phyloP scores from a whole-genome alignment of 1,139 yeast species.

The Suhomyces ambrosiae region DNA sequence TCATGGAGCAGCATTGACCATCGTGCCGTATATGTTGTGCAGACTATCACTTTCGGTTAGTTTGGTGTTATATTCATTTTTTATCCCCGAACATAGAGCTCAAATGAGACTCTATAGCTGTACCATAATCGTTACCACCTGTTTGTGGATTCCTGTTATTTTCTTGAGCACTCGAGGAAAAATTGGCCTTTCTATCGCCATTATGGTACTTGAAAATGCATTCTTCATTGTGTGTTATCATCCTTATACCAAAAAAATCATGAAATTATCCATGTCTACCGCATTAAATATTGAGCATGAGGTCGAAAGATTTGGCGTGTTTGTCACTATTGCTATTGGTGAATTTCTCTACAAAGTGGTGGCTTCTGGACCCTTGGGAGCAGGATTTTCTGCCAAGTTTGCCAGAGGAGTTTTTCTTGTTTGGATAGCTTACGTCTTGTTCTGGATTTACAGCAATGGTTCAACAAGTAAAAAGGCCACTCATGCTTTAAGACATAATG shows the following conservation, averaged over 20 bases:
- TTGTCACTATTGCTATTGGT: constrained; percentile 67
- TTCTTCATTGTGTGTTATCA: constrained; percentile 40
- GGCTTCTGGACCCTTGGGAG: constrained; percentile 50
- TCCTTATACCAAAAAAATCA: constrained; percentile 46
- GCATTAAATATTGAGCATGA: constrained; percentile 70
- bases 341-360: constrained; percentile 63
- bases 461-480: constrained; percentile 52
- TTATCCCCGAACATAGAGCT: constrained; percentile 53
- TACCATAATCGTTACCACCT: constrained; percentile 33
- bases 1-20: constrained; percentile 43
- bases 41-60: constrained; percentile 41
- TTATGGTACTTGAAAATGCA: constrained; percentile 46
- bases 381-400: constrained; percentile 47
- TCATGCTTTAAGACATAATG: constrained; percentile 58
- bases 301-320: constrained; percentile 60
- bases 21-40: constrained; percentile 52
- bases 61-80: constrained; percentile 49
- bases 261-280: constrained; percentile 52
- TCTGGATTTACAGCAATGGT: constrained; percentile 60
- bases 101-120: constrained; percentile 51
- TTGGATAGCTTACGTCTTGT: constrained; percentile 50
- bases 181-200: constrained; percentile 47
- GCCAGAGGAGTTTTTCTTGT: constrained; percentile 54
- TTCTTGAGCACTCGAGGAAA: constrained; percentile 49
- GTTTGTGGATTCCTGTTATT: constrained; percentile 51